phyloP scores from a whole-genome alignment of 805 yeast genomes.

The Scheffersomyces ergatensis region DNA sequence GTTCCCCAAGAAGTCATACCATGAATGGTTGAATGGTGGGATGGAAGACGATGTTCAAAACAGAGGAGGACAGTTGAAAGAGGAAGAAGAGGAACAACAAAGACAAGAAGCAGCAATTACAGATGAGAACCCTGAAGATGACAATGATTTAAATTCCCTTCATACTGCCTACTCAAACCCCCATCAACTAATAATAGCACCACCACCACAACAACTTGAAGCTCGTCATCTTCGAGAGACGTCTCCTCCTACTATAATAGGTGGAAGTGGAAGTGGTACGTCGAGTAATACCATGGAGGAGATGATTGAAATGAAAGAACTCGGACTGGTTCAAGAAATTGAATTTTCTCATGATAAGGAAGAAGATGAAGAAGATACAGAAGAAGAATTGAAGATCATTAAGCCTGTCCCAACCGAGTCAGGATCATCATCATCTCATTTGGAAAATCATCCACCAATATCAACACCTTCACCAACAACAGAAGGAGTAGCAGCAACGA shows the following conservation, averaged over 20 bases:
- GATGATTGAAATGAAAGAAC: constrained; percentile 2
- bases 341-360: background rate
- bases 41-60: constrained; percentile 46
- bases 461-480: background rate
- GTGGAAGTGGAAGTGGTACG: background rate
- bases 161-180: constrained; percentile 1
- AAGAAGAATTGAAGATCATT: background rate
- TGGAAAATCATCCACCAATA: no score
- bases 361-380: background rate
- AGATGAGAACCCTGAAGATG: background rate
- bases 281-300: background rate
- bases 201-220: background rate
- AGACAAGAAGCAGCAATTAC: background rate
- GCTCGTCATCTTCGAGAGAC: background rate
- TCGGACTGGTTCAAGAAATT: background rate
- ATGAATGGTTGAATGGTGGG: constrained; percentile 62
- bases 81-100: constrained; percentile 16
- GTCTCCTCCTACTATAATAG: background rate
- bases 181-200: no score
- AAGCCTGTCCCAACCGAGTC: background rate
- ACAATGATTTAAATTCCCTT: constrained; percentile 4
- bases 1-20: constrained; percentile 57
- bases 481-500: background rate
- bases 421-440: background rate
- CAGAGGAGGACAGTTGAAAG: constrained; percentile 44